These are phyloP conservation scores for Yueomyces sp. DNA, from an alignment of 805 yeast genomes.

Conservation along the genomic window DNA sequence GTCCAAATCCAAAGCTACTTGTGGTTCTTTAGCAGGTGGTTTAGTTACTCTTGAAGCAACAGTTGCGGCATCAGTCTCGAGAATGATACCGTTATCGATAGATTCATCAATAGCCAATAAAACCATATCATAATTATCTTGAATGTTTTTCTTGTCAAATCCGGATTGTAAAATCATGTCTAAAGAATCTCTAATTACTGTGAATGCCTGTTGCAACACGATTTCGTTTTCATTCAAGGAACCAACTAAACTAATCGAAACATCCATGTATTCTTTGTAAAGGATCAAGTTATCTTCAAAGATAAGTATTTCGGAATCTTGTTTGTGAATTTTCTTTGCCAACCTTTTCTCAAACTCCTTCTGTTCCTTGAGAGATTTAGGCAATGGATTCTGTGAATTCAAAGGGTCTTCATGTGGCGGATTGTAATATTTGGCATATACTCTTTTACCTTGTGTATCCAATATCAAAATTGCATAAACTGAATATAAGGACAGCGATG, in stretches of 20 bases:
- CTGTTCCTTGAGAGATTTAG: constrained; percentile 47
- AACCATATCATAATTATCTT: constrained; percentile 77
- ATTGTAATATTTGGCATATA: constrained; percentile 74
- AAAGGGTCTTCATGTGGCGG: constrained; percentile 39
- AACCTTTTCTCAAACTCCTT: constrained; percentile 60
- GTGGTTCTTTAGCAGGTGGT: constrained; percentile 59
- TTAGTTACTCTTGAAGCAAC: constrained; percentile 87
- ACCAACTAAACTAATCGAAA: constrained; percentile 58
- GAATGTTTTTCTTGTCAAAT: constrained; percentile 64
- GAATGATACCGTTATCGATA: constrained; percentile 82
- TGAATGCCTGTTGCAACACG: constrained; percentile 58
- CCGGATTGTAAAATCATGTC: constrained; percentile 53
- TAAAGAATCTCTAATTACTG: constrained; percentile 70
- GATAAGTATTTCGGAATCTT: constrained; percentile 66
- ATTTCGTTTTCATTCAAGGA: constrained; percentile 73
- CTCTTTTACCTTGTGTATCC: constrained; percentile 67
- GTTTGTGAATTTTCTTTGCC: constrained; percentile 65
- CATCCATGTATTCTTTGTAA: constrained; percentile 77
- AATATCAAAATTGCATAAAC: constrained; percentile 69
- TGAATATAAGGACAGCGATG: constrained; percentile 53
- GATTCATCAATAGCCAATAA: constrained; percentile 83
- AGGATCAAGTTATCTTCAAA: constrained; percentile 69
- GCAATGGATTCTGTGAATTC: constrained; percentile 8
- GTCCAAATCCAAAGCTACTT: constrained; percentile 53
- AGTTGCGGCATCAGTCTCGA: constrained; percentile 79